Evolutionary conservation across 768 basidiomycete genomes (phyloP), one percentile per base, ranked within the genome.

Genomic region (Guyanaporus albipodus): DNA sequence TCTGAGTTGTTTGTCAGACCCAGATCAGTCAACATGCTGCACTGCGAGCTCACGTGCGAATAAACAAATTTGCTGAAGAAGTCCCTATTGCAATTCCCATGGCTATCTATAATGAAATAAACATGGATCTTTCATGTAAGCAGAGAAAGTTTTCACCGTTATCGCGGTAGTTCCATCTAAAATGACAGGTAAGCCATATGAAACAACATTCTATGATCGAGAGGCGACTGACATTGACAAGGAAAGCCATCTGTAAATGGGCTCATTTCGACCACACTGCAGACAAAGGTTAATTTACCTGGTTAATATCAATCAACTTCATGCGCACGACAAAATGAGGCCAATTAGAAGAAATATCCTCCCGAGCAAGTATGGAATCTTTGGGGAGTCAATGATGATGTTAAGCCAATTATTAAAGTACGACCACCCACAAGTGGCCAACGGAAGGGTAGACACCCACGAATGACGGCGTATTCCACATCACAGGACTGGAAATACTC

Each of bases 331-430:
- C 6, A 53, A n/a, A 37, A 53, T n/a, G 15, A 66, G 46, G 8
- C 24, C 14, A 14, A 29, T n/a, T 14, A 64, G 37, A 23, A 44
- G 40, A 18, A 6, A 48, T 14, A 53, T 23, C 11, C 63, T 53
- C 19, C 64, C 63, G n/a, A 48, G 32, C 18, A 64, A 6, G 23
- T 61, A 64, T 28, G 64, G 56, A 15, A 66, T 26, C 62, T 64
- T 11, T 15, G 10, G 17, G 11, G 23, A 19, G 8, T 19, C 15
- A 40, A 40, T 15, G 32, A 28, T 17, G 28, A 18, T 12, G 31
- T 15, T 7, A 32, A 6, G 9, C 12, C 15, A 26, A 6, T 8
- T 7, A 46, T 39, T 6, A 17, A 26, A 24, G 36, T 12, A 22
- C 8, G 26, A 11, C 9, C 7, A 2, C 61, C 58, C 29, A 64